phyloP scores from a whole-genome alignment of 2,329 filamentous ascomycete genomes.

The Cladophialophora psammophila region DNA sequence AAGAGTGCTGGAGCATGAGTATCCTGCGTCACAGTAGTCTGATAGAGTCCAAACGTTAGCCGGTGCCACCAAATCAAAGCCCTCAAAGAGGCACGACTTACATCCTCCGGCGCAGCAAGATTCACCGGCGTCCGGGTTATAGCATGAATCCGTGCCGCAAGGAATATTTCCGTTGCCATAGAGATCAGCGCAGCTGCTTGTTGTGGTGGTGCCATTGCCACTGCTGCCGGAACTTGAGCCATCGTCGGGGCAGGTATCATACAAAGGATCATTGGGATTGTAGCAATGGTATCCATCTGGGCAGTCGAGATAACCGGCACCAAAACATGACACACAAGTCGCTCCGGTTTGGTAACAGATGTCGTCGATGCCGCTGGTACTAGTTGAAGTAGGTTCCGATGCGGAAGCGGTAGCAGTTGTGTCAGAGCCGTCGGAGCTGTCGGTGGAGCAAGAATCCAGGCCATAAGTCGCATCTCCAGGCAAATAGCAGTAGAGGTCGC shows the following conservation, averaged over 20 bases:
- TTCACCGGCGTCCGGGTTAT: slow-evolving; percentile 27
- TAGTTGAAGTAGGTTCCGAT: slow-evolving; percentile 22
- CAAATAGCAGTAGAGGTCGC: slow-evolving; percentile 33
- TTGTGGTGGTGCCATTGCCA: slow-evolving; percentile 7
- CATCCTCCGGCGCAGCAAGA: slow-evolving; percentile 29
- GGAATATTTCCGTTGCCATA: slow-evolving; percentile 25
- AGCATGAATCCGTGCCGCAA: slow-evolving; percentile 31
- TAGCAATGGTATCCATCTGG: slow-evolving; percentile 35
- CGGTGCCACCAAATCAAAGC: not conserved
- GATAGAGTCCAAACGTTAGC: slow-evolving; percentile 1
- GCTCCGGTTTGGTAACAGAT: slow-evolving; percentile 31
- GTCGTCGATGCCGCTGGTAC: slow-evolving; percentile 20
- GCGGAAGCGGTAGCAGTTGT: slow-evolving; percentile 19
- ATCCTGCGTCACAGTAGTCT: slow-evolving; percentile 28
- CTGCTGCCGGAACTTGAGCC: slow-evolving; percentile 10
- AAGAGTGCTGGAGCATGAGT: slow-evolving; percentile 25
- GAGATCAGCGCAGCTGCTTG: slow-evolving; percentile 12
- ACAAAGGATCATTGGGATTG: slow-evolving; percentile 32
- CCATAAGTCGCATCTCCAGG: slow-evolving; percentile 34
- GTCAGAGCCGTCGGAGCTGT: not conserved
- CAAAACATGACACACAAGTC: slow-evolving; percentile 36
- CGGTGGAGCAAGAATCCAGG: slow-evolving; percentile 32
- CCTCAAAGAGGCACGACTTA: slow-evolving; percentile 10
- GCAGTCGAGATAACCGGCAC: slow-evolving; percentile 31
- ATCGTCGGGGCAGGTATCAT: slow-evolving; percentile 34